Evolutionary conservation across 257 asterid genomes (phyloP), one percentile per base, ranked within the genome.

Genomic region (Echites panduratus): DNA sequence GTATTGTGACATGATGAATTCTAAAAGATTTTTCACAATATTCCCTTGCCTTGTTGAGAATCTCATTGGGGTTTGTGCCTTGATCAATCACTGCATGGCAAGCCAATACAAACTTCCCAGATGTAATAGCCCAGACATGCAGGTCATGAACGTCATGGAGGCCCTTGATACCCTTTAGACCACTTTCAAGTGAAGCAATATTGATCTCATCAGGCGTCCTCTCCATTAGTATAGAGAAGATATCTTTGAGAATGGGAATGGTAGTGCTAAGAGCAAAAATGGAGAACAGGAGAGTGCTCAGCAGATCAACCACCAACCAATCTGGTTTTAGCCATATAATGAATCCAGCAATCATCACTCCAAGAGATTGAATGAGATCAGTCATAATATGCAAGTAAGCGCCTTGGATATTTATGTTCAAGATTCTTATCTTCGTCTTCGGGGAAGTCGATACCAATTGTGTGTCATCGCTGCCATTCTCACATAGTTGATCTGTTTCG

Each of bases 261-360:
- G 96, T 92, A 0, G 96, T 78, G 47, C 66, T 66, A 53, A 89
- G 74, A 65, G 96, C 87, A 26, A 87, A 62, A 50, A 73, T 40
- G 9, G 96, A 82, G 79, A 92, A 92, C 38, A 87, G 5, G 13
- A 88, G 79, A 1, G 96, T 88, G 72, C 96, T 87, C 2, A 86
- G 73, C 70, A 88, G 83, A 87, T 92, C 96, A 68, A 85, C 89
- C 43, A 88, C 77, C 68, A 88, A 75, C 96, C 96, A 92, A 0
- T 80, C 80, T 20, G 96, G 96, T 74, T 81, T 87, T 41, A 75
- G 26, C 96, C 98, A 92, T 77, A 92, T 89, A 53, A 89, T 61
- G n/a, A 74, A 71, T 75, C 98, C 96, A 54, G 90, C 89, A 66
- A 89, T 78, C 96, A 92, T 88, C 70, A 90, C 96, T 10, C 96